Evolutionary conservation across 805 yeast species (phyloP).

Genomic region (Hanseniaspora occidentalis): DNA sequence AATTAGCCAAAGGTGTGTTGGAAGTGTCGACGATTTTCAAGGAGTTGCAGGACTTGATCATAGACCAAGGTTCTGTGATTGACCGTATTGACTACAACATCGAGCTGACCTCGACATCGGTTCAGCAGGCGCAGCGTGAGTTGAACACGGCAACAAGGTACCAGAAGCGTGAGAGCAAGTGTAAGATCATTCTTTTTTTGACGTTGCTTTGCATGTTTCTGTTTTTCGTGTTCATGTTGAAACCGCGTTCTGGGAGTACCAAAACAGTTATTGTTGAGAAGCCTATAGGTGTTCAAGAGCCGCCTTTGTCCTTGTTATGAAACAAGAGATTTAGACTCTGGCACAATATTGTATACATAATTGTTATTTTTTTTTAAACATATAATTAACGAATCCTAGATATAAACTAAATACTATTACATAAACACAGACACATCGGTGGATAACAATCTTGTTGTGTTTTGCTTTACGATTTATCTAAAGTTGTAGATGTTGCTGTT

Average conservation of each 20-base stretch:
- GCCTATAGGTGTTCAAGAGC: no score
- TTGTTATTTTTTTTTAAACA: no score
- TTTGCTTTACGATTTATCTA: no score
- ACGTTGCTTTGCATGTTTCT: slow-evolving; percentile 59
- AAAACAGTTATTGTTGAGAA: neutral
- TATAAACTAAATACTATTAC: no score
- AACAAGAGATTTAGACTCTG: no score
- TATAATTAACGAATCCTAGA: no score
- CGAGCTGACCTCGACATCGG: slow-evolving; percentile 63
- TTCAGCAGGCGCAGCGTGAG: slow-evolving; percentile 69
- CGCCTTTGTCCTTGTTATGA: no score
- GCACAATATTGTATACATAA: no score
- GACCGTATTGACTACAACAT: slow-evolving; percentile 92
- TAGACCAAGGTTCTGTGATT: slow-evolving; percentile 89
- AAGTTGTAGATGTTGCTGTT: slow-evolving; percentile 34
- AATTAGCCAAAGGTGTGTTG: slow-evolving; percentile 84
- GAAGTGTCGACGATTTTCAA: slow-evolving; percentile 89
- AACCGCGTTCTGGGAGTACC: slow-evolving; percentile 30
- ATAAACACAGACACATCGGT: no score
- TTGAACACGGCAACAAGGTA: slow-evolving; percentile 62
- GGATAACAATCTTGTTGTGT: no score
- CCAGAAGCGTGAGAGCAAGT: slow-evolving; percentile 82
- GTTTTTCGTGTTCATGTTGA: slow-evolving; percentile 56
- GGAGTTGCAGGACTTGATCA: slow-evolving; percentile 82
- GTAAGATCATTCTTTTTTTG: slow-evolving; percentile 71